phyloP scores from a whole-genome alignment of 768 basidiomycete genomes.

The Kwoniella heveanensis region DNA sequence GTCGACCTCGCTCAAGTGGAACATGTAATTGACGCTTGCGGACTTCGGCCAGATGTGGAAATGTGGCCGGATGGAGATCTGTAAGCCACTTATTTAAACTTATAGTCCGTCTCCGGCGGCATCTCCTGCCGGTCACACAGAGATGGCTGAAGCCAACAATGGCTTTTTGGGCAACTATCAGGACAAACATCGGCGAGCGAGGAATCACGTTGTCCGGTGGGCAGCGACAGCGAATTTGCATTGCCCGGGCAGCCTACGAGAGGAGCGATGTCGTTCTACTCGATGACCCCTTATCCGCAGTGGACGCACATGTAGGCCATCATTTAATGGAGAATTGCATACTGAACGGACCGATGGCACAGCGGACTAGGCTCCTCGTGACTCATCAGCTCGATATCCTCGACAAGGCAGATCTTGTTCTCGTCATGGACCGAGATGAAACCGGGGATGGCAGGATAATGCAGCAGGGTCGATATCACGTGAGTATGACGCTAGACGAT shows the following conservation, averaged over 20 bases:
- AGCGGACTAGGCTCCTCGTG: slow-evolving; percentile 66
- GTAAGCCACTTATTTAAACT: slow-evolving; percentile 15
- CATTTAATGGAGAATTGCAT: slow-evolving; percentile 68
- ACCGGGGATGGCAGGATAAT: slow-evolving; percentile 57
- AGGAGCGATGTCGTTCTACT: slow-evolving; percentile 49
- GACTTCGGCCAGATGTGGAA: slow-evolving; percentile 41
- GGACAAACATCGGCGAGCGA: slow-evolving; percentile 77
- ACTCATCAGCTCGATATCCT: slow-evolving; percentile 56
- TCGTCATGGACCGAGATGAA: slow-evolving; percentile 49
- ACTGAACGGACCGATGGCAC: slow-evolving; percentile 58
- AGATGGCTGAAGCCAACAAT: too few species aligned
- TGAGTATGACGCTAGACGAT: slow-evolving; percentile 12
- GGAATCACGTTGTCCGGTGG: slow-evolving; percentile 60
- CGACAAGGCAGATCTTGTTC: slow-evolving; percentile 47
- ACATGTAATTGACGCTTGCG: slow-evolving; percentile 48
- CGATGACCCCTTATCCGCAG: slow-evolving; percentile 65
- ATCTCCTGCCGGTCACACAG: too few species aligned
- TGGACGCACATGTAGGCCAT: slow-evolving; percentile 76
- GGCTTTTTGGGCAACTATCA: not conserved
- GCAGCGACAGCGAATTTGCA: slow-evolving; percentile 48
- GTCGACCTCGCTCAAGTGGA: slow-evolving; percentile 32
- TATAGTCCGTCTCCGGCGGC: not conserved
- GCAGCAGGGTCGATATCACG: slow-evolving; percentile 66
- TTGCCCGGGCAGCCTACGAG: slow-evolving; percentile 49
- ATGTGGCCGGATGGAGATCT: slow-evolving; percentile 34